Percentiles rank a stretch among this genome's conserved stretches.
These are phyloP conservation scores for Blastobotrys parvus DNA, from an alignment of 805 yeast species.

Conservation along the genomic window DNA sequence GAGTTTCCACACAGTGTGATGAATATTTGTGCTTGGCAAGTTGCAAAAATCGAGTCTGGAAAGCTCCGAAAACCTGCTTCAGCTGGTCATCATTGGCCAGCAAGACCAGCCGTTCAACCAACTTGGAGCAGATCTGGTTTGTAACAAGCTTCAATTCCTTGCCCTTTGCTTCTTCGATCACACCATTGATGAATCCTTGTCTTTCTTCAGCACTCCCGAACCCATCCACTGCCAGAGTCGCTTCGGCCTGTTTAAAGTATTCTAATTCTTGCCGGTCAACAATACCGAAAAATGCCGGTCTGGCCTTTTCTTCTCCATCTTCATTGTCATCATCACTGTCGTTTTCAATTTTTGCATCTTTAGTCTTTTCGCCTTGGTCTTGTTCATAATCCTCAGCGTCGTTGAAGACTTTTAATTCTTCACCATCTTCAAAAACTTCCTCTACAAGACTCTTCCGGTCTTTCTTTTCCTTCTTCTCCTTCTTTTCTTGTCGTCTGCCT, in stretches of 20 bases:
- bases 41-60: constrained; percentile 66
- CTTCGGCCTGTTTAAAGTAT: constrained; percentile 88
- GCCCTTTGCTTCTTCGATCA: constrained; percentile 78
- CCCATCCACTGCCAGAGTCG: constrained; percentile 71
- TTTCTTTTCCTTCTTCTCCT: constrained; percentile 7
- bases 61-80: constrained; percentile 54
- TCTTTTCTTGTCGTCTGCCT: constrained; percentile 15
- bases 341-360: constrained; percentile 8
- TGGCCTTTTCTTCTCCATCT: neutral
- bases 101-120: constrained; percentile 78
- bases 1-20: constrained; percentile 87
- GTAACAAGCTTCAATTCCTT: constrained; percentile 89
- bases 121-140: constrained; percentile 88
- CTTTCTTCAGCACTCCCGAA: constrained; percentile 69
- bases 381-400: neutral
- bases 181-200: constrained; percentile 61
- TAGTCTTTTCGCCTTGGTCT: neutral
- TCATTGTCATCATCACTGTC: constrained; percentile 16
- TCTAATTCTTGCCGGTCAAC: constrained; percentile 79
- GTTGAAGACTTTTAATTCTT: neutral
- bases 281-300: constrained; percentile 67
- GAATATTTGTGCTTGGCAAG: constrained; percentile 82
- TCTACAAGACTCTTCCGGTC: constrained; percentile 1
- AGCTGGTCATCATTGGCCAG: constrained; percentile 57
- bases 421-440: neutral